phyloP scores from a whole-genome alignment of 257 asterid genomes.

The Nicotiana obtusifolia region DNA sequence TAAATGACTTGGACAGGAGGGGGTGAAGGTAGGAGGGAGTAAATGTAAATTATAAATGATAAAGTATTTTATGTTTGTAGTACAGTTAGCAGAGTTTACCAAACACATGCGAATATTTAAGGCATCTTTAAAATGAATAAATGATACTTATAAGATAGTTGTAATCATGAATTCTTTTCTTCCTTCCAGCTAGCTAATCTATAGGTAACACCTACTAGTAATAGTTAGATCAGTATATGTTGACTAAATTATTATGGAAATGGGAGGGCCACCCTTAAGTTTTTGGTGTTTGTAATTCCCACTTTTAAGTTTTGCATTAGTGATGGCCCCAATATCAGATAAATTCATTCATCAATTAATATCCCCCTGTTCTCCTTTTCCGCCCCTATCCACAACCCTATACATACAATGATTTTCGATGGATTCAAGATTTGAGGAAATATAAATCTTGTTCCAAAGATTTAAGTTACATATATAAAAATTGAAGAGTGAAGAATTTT shows the following conservation, averaged over 20 bases:
- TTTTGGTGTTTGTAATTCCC: background rate
- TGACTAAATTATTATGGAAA: background rate
- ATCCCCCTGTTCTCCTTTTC: background rate
- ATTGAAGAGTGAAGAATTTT: no score
- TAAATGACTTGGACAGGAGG: background rate
- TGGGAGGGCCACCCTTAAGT: background rate
- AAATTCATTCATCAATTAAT: background rate
- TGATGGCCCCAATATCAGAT: background rate
- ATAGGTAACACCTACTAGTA: background rate
- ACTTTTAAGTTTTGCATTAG: background rate
- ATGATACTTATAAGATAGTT: background rate
- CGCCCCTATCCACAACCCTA: background rate
- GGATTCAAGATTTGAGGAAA: no score
- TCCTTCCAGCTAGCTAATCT: background rate
- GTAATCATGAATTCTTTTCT: conserved; percentile 3
- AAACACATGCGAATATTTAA: background rate
- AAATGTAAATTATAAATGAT: background rate
- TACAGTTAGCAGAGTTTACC: background rate
- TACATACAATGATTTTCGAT: no score
- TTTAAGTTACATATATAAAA: no score
- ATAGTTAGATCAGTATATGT: background rate
- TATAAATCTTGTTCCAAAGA: no score
- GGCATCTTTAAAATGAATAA: background rate
- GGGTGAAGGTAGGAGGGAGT: background rate
- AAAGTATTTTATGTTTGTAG: background rate